These are phyloP conservation scores for Sungouiozyma ichnusensis DNA, from an alignment of 805 yeast species.

Conservation along the genomic window DNA sequence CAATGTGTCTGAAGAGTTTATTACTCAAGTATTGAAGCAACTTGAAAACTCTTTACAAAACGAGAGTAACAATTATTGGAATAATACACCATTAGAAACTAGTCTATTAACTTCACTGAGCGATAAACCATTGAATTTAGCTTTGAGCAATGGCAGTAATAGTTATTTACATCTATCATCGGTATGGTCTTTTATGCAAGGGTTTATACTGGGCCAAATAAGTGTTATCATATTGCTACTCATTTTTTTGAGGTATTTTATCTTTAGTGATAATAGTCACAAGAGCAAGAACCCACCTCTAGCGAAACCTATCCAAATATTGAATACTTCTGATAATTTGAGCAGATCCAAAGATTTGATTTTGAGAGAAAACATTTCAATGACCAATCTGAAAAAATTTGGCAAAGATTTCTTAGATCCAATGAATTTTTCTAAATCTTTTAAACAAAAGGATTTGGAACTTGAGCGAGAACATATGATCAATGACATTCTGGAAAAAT, in stretches of 20 bases:
- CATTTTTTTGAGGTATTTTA: constrained; percentile 63
- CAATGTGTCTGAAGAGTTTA: neutral
- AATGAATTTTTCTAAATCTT: constrained; percentile 5
- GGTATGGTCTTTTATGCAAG: constrained; percentile 65
- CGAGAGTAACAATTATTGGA: neutral
- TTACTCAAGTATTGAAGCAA: neutral
- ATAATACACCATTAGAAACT: neutral
- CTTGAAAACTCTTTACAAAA: neutral
- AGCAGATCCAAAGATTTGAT: neutral
- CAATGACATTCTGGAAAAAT: constrained; percentile 66
- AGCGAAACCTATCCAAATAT: neutral
- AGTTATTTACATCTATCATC: constrained; percentile 9
- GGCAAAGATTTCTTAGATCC: constrained; percentile 1
- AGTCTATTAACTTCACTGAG: neutral
- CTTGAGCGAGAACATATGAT: constrained; percentile 19
- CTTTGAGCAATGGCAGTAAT: constrained; percentile 1
- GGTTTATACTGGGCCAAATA: constrained; percentile 61
- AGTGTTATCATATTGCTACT: constrained; percentile 55
- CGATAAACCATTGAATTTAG: neutral
- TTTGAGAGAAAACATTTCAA: neutral
- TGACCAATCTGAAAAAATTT: neutral
- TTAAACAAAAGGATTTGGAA: constrained; percentile 14
- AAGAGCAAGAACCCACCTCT: constrained; percentile 23
- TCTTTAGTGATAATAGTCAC: constrained; percentile 56
- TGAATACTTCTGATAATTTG: neutral